Conservation (phyloP, 2,329 filamentous ascomycete species). For the Pyricularia grisea region DNA sequence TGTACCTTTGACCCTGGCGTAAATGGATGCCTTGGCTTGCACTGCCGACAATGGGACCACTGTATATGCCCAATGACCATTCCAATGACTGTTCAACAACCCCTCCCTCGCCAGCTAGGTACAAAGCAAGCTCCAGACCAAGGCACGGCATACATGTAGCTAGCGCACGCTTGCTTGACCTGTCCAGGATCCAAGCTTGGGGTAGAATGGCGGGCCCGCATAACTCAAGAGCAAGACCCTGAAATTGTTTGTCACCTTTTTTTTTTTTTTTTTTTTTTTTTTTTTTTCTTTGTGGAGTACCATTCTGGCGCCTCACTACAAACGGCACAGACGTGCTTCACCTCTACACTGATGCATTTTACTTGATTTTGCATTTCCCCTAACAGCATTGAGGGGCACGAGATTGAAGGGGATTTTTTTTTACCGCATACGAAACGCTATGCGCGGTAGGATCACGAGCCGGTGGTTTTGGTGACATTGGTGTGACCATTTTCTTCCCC, state of each 20-base stretch:
- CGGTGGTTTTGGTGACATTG: neutral
- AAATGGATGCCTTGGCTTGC: neutral
- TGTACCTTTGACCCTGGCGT: neutral
- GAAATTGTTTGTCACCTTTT: neutral
- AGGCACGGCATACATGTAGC: neutral
- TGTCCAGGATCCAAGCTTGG: neutral
- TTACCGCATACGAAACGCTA: neutral
- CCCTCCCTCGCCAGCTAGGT: neutral
- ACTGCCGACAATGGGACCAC: neutral
- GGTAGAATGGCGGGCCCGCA: neutral
- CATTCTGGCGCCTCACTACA: neutral
- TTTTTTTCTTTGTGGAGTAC: neutral
- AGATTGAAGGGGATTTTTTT: neutral
- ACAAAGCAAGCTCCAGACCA: neutral
- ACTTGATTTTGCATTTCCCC: neutral
- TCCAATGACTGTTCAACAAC: neutral
- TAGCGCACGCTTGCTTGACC: neutral
- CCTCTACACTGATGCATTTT: neutral
- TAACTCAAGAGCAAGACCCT: neutral
- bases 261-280: slow-evolving; percentile 1
- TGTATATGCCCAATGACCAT: neutral
- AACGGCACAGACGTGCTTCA: neutral
- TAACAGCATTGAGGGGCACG: neutral
- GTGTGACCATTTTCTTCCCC: neutral
- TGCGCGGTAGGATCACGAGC: neutral